Evolutionary conservation across 352 stramenopile genomes (phyloP).

Genomic region (Phytopythium sindhum): DNA sequence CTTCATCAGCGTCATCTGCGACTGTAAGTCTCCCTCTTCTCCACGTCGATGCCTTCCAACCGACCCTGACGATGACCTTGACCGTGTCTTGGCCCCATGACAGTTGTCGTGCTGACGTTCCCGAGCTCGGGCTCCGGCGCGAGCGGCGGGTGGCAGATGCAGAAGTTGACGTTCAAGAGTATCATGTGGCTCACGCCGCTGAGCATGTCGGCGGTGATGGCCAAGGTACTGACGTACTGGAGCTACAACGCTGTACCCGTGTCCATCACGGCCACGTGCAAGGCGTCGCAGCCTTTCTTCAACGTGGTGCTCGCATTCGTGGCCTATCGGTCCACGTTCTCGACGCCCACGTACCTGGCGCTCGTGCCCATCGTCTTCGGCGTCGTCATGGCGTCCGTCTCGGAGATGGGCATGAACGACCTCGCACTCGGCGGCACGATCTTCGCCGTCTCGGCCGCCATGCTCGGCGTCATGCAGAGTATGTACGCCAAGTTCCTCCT

Average conservation of each 20-base stretch:
- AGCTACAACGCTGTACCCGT: conserved; percentile 85
- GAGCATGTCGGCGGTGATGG: conserved; percentile 75
- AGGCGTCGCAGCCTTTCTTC: conserved; percentile 85
- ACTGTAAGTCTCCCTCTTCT: conserved; percentile 41
- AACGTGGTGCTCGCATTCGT: conserved; percentile 80
- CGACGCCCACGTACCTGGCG: conserved; percentile 66
- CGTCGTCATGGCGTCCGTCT: conserved; percentile 80
- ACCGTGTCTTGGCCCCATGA: neutral
- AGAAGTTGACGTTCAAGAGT: conserved; percentile 48
- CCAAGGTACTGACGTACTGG: conserved; percentile 86
- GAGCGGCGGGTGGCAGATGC: conserved; percentile 51
- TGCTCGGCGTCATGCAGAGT: conserved; percentile 83
- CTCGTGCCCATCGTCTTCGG: conserved; percentile 81
- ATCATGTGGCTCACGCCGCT: conserved; percentile 77
- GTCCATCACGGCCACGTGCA: conserved; percentile 84
- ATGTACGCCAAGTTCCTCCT: conserved; percentile 89
- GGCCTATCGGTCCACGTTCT: conserved; percentile 74
- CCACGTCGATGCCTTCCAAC: neutral
- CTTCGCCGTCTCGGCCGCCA: conserved; percentile 68
- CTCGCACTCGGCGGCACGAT: conserved; percentile 61
- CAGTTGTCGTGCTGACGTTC: conserved; percentile 76
- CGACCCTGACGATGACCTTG: neutral
- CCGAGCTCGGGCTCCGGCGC: conserved; percentile 36
- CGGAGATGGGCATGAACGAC: conserved; percentile 86
- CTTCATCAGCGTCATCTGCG: conserved; percentile 72